phyloP scores from a whole-genome alignment of 1,284 basidiomycete species.

The Sporisorium iseilematis-ciliati region DNA sequence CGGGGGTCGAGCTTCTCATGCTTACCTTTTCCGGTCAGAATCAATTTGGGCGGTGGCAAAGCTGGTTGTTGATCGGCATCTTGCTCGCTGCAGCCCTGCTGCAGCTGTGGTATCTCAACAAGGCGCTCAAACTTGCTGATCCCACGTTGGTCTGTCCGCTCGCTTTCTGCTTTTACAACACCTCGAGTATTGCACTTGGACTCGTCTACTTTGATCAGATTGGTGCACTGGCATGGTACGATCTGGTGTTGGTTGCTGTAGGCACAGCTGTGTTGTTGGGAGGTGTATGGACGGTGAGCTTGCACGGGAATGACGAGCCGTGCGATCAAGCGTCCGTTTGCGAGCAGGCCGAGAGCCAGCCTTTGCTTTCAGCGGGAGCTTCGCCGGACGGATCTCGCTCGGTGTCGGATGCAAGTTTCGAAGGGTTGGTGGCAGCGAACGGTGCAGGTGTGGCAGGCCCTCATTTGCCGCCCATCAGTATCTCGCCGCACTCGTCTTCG shows the following conservation, averaged over 20 bases:
- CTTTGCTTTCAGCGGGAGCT: conserved; percentile 20
- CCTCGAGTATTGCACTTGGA: conserved; percentile 76
- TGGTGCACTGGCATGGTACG: conserved; percentile 77
- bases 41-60: conserved; percentile 86
- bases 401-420: conserved; percentile 20
- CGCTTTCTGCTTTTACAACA: conserved; percentile 95
- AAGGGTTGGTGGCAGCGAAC: conserved; percentile 44
- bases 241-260: conserved; percentile 80
- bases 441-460: conserved; percentile 54
- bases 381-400: conserved; percentile 13
- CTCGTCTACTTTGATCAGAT: conserved; percentile 93
- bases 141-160: conserved; percentile 92
- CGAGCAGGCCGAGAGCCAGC: conserved; percentile 23
- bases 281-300: conserved; percentile 87
- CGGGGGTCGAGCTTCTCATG: conserved; percentile 88
- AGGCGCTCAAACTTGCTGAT: conserved; percentile 78
- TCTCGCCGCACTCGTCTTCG: conserved; percentile 27
- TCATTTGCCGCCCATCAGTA: conserved; percentile 47
- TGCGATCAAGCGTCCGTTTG: conserved; percentile 16
- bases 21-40: conserved; percentile 80
- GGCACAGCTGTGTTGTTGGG: conserved; percentile 84
- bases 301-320: conserved; percentile 56
- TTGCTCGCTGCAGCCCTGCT: conserved; percentile 80
- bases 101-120: conserved; percentile 89
- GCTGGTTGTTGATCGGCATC: conserved; percentile 80